A percentile compares a stretch with the other conserved stretches of the same genome.
Conservation (phyloP, 108 stramenopile genomes). For the Cyclotella cryptica region DNA sequence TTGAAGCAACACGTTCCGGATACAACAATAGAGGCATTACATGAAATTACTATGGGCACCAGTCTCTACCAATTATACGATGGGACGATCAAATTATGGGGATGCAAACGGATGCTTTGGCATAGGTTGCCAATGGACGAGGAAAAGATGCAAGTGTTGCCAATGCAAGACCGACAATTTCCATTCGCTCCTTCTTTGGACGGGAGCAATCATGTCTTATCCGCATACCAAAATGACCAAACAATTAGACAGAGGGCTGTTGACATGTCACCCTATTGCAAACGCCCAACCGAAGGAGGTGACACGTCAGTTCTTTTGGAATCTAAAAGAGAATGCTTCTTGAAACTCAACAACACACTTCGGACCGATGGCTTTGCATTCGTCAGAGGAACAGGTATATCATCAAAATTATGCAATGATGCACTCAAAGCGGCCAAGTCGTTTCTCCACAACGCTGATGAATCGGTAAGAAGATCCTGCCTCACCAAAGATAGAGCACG, state of each 20-base stretch:
- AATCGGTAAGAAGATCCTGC: slow-evolving; percentile 71
- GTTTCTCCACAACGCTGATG: slow-evolving; percentile 72
- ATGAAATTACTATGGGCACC: slow-evolving; percentile 79
- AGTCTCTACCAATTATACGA: slow-evolving; percentile 86
- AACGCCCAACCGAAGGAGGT: not conserved
- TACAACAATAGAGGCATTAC: slow-evolving; percentile 71
- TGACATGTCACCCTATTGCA: slow-evolving; percentile 61
- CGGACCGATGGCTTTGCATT: slow-evolving; percentile 65
- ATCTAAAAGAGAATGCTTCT: slow-evolving; percentile 36
- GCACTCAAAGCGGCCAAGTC: slow-evolving; percentile 56
- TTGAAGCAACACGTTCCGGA: slow-evolving; percentile 59
- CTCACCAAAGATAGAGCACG: slow-evolving; percentile 72
- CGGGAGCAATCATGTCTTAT: not conserved
- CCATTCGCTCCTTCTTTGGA: slow-evolving; percentile 70
- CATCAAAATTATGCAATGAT: slow-evolving; percentile 45
- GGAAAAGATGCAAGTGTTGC: slow-evolving; percentile 65
- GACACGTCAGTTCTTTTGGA: not conserved
- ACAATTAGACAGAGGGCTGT: slow-evolving; percentile 37
- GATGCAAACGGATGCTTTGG: slow-evolving; percentile 82
- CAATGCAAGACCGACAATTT: slow-evolving; percentile 55
- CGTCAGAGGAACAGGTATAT: slow-evolving; percentile 52
- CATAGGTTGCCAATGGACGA: slow-evolving; percentile 75
- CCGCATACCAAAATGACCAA: not conserved
- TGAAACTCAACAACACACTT: slow-evolving; percentile 47
- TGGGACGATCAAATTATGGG: slow-evolving; percentile 76